Evolutionary conservation across 2,329 filamentous ascomycete genomes (phyloP).

Genomic region (Penicillium verrucosum): DNA sequence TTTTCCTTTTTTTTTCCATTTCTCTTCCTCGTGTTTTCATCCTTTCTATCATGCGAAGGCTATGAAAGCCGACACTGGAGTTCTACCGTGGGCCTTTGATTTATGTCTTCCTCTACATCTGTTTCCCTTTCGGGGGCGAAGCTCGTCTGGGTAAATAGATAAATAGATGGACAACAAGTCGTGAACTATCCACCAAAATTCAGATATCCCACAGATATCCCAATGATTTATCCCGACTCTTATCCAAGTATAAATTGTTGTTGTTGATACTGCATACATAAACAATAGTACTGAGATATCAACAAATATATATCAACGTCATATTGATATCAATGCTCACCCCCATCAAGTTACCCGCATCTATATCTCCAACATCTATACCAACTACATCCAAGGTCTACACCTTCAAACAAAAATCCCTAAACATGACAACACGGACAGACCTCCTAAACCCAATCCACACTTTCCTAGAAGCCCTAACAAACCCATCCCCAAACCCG

Average conservation of each 20-base stretch:
- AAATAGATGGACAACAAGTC: not conserved
- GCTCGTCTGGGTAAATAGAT: not conserved
- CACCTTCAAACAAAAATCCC: not conserved
- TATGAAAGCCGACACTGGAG: constrained; percentile 9
- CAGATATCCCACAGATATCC: constrained; percentile 5
- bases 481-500: constrained; percentile 21
- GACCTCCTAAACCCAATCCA: constrained; percentile 27
- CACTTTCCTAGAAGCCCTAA: constrained; percentile 32
- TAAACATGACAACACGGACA: constrained; percentile 13
- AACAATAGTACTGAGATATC: not conserved
- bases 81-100: constrained; percentile 2
- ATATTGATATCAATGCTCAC: constrained; percentile 19
- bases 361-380: not conserved
- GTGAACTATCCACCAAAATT: constrained; percentile 1
- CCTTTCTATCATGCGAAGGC: not conserved
- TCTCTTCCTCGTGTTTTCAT: constrained; percentile 2
- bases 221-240: not conserved
- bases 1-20: not conserved
- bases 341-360: not conserved
- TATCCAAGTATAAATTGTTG: not conserved
- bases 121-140: not conserved
- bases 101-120: not conserved
- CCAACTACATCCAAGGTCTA: not conserved
- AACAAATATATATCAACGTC: constrained; percentile 12
- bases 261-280: not conserved